Base-by-base conservation (phyloP, 768 basidiomycete genomes). In the Auricularia cornea region DNA sequence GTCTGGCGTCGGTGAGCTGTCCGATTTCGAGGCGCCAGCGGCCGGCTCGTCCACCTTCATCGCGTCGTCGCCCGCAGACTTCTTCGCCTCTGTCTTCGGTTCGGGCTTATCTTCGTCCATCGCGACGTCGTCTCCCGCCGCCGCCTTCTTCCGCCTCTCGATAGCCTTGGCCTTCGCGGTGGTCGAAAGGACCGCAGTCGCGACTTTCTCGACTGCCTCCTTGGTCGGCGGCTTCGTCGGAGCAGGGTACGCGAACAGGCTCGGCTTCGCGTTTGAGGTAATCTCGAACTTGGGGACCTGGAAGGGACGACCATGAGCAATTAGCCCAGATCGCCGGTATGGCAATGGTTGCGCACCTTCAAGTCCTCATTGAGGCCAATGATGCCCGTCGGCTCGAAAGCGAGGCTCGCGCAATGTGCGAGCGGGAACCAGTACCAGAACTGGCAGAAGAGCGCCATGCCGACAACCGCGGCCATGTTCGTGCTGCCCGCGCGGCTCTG, bases 371-470 rank as follows among this genome's bases (percentile, higher is more conserved):
- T 89, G 63, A 98, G 75, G 32, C 93, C 96, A 69, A 99, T 94
- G 62, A 99, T 88, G 10, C 89, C 94, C 16, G 97, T 99, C 3
- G 97, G 95, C 62, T 92, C 89, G 75, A 99, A 98, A 2, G 95
- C 89, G 66, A 99, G 77, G 69, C 89, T 90, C 18, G 91, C 89
- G 66, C 90, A 94, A 70, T 98, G 95, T 16, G 94, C 94, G 30
- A 98, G 79, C 35, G 97, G 97, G 76, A 95, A 99, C 97, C 97
- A 99, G 74, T 98, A 98, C 97, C 97, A 99, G 77, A 99, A 98
- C 74, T 99, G 97, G 70, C 91, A 92, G 79, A 99, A 99, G 72
- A 99, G 76, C 20, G 90, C 87, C 90, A 98, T 94, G n/a, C 97
- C 97, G 35, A 98, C 93, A 66, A 98, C 92, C 2, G 96, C 94